Evolutionary conservation across 129 eudicot genomes (phyloP).

Genomic region (Artemisia tridentata): DNA sequence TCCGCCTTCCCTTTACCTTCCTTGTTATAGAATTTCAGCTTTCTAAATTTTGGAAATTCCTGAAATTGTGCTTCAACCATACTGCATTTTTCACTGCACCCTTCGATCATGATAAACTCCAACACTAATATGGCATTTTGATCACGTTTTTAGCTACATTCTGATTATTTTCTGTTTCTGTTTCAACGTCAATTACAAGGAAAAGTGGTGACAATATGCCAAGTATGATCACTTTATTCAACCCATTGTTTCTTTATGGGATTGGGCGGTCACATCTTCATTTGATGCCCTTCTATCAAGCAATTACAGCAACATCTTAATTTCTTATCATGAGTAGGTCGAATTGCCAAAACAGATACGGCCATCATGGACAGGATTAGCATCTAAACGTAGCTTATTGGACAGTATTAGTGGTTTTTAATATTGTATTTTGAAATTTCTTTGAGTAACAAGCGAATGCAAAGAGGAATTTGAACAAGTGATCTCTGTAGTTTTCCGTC

Average conservation of each 20-base stretch:
- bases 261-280: too few species aligned
- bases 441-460: background rate
- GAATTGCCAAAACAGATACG: background rate
- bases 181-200: too few species aligned
- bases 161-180: too few species aligned
- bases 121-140: background rate
- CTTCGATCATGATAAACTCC: background rate
- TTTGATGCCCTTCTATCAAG: too few species aligned
- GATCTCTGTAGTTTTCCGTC: conserved; percentile 5
- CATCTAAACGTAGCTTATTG: background rate
- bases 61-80: background rate
- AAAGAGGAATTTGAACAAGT: background rate
- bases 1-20: background rate
- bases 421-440: background rate
- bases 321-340: background rate
- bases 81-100: background rate
- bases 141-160: background rate
- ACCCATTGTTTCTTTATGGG: too few species aligned
- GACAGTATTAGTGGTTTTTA: background rate
- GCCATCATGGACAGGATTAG: conserved; percentile 1
- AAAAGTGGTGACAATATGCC: too few species aligned
- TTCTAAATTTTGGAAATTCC: background rate
- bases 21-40: background rate
- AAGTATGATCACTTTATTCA: too few species aligned
- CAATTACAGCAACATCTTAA: background rate